Conservation (phyloP, 805 yeast species). For the Yamadazyma takamatsuzukensis region DNA sequence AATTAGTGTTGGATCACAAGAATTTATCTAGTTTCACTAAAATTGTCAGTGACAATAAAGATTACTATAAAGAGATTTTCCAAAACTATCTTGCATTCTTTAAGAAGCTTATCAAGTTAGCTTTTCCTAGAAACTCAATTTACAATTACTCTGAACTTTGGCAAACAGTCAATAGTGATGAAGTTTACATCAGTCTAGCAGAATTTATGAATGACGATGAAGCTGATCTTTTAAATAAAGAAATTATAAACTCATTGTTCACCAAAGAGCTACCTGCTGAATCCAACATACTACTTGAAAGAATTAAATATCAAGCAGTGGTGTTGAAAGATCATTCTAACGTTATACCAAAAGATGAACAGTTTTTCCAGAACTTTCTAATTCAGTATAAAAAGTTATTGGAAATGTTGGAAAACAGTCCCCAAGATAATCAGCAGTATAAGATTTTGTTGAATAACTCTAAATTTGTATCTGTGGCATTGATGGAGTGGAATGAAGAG, state of each 20-base stretch:
- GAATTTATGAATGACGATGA: slow-evolving; percentile 7
- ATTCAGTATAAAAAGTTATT: slow-evolving; percentile 8
- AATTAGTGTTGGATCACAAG: slow-evolving; percentile 11
- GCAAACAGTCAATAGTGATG: slow-evolving; percentile 12
- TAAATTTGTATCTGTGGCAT: slow-evolving; percentile 25
- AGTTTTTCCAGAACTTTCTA: slow-evolving; percentile 5
- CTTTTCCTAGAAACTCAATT: slow-evolving; percentile 9
- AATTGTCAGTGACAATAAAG: slow-evolving; percentile 28
- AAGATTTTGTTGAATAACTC: slow-evolving; percentile 26
- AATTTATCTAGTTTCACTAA: slow-evolving; percentile 20
- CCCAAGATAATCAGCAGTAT: slow-evolving; percentile 5
- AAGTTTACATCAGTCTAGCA: slow-evolving; percentile 12
- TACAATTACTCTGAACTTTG: slow-evolving; percentile 7
- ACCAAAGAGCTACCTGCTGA: slow-evolving; percentile 9
- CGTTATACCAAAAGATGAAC: not conserved
- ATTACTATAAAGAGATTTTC: slow-evolving; percentile 33
- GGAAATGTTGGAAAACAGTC: slow-evolving; percentile 7
- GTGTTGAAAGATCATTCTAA: slow-evolving; percentile 5
- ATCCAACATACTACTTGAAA: slow-evolving; percentile 7
- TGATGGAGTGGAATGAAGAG: slow-evolving; percentile 4
- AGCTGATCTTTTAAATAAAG: not conserved
- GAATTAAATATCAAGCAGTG: slow-evolving; percentile 10
- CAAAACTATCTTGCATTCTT: slow-evolving; percentile 24
- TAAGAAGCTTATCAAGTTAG: slow-evolving; percentile 20
- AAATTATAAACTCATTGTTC: slow-evolving; percentile 9